phyloP scores from a whole-genome alignment of 768 basidiomycete genomes.

The Suillus hirtellus region DNA sequence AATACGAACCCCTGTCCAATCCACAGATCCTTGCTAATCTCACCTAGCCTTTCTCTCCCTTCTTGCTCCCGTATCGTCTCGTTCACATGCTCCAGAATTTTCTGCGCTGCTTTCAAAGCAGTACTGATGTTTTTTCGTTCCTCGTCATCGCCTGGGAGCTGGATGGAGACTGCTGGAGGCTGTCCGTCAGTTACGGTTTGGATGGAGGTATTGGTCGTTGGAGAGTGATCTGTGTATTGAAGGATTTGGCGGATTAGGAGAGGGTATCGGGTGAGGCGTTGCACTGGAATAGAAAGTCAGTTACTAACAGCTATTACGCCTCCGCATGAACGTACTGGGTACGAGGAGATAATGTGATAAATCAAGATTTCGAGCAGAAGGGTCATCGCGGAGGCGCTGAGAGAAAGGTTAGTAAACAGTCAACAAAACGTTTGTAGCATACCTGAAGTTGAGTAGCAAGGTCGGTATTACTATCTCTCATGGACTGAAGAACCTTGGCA shows the following conservation, averaged over 20 bases:
- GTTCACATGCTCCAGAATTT: conserved; percentile 78
- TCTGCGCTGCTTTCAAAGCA: conserved; percentile 66
- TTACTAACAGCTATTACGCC: not conserved
- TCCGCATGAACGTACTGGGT: conserved; percentile 62
- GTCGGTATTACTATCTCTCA: conserved; percentile 66
- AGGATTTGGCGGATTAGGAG: conserved; percentile 85
- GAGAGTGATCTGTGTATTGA: conserved; percentile 66
- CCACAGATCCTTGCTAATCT: conserved; percentile 80
- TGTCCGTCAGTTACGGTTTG: not conserved
- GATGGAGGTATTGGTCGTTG: conserved; percentile 16
- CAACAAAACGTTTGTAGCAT: not conserved
- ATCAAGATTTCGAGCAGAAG: conserved; percentile 78
- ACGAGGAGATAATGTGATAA: conserved; percentile 87
- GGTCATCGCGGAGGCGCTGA: conserved; percentile 76
- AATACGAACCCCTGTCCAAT: conserved; percentile 78
- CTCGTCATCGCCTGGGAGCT: conserved; percentile 27
- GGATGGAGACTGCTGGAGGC: conserved; percentile 2
- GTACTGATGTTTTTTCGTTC: conserved; percentile 57
- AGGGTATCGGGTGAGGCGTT: conserved; percentile 94
- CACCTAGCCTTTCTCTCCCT: conserved; percentile 69
- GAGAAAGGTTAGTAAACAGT: conserved; percentile 4
- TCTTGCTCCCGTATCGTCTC: conserved; percentile 87
- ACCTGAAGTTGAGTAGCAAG: conserved; percentile 72
- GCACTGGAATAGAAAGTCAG: conserved; percentile 56
- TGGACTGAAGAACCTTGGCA: conserved; percentile 71